phyloP scores from a whole-genome alignment of 805 yeast species.

The Candida orba region DNA sequence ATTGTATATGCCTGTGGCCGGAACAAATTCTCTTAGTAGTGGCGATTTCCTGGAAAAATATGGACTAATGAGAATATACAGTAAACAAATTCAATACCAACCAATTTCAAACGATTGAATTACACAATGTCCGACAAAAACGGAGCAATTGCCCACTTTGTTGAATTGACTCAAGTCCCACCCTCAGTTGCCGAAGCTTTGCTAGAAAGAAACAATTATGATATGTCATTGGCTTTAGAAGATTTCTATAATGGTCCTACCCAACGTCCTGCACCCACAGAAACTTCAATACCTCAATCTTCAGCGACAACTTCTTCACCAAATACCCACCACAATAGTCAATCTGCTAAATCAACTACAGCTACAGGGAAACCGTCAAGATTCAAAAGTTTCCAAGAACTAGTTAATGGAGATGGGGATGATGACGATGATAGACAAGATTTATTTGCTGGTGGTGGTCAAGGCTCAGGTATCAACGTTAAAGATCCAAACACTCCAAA shows the following conservation, averaged over 20 bases:
- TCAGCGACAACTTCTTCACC: background rate
- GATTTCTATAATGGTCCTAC: conserved; percentile 25
- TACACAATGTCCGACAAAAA: conserved; percentile 6
- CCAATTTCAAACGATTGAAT: background rate
- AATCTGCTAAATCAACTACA: conserved; percentile 5
- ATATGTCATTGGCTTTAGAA: conserved; percentile 25
- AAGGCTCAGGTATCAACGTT: conserved; percentile 72
- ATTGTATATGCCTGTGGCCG: conserved; percentile 1
- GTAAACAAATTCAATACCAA: too few species aligned
- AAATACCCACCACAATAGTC: background rate
- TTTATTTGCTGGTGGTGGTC: conserved; percentile 59
- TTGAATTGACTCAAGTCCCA: conserved; percentile 17
- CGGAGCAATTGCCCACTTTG: conserved; percentile 10
- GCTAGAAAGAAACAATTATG: conserved; percentile 24
- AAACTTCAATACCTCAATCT: background rate
- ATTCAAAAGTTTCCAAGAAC: conserved; percentile 34
- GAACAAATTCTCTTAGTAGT: background rate
- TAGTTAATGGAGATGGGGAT: conserved; percentile 32
- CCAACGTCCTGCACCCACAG: conserved; percentile 3
- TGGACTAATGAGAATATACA: too few species aligned
- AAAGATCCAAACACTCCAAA: conserved; percentile 53
- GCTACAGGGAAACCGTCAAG: conserved; percentile 17
- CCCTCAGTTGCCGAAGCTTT: conserved; percentile 15
- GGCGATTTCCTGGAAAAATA: conserved; percentile 1
- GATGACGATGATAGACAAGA: conserved; percentile 43